Percentiles rank a stretch among this genome's conserved stretches.
Conservation (phyloP, 805 yeast genomes). For the Wickerhamiella kurtzmanii region DNA sequence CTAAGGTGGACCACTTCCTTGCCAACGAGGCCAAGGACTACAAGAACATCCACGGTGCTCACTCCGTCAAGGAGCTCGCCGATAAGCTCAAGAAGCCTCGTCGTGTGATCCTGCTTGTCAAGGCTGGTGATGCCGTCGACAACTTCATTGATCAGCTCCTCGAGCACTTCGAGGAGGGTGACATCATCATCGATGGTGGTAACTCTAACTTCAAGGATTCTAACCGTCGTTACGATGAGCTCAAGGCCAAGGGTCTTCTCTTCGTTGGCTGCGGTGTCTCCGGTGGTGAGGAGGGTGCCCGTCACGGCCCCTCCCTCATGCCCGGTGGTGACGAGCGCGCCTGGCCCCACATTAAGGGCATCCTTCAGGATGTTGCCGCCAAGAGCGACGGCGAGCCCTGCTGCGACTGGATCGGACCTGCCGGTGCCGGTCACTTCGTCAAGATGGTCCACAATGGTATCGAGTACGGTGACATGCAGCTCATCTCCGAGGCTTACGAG, state of each 20-base stretch:
- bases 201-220: conserved; percentile 99
- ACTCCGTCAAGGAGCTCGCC: conserved; percentile 74
- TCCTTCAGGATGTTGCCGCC: conserved; percentile 92
- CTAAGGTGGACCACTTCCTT: conserved; percentile 89
- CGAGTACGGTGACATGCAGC: conserved; percentile 99
- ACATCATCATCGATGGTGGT: conserved; percentile 98
- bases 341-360: conserved; percentile 96
- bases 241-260: conserved; percentile 71
- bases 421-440: conserved; percentile 97
- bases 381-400: conserved; percentile 98
- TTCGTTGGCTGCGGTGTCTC: conserved; percentile 99
- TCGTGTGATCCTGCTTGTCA: conserved; percentile 84
- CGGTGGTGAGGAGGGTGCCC: conserved; percentile 99
- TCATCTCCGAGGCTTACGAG: conserved; percentile 96
- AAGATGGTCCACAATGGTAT: conserved; percentile 99
- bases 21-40: conserved; percentile 83
- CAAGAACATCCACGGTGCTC: conserved; percentile 90
- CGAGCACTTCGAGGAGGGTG: conserved; percentile 90
- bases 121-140: conserved; percentile 95
- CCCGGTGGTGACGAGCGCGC: conserved; percentile 98
- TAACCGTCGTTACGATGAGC: conserved; percentile 88
- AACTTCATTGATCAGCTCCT: conserved; percentile 73
- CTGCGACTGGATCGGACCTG: conserved; percentile 99
- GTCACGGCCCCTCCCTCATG: conserved; percentile 98
- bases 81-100: conserved; percentile 92